Evolutionary conservation across 768 basidiomycete species (phyloP).

Genomic region (Tylopilus felleus): DNA sequence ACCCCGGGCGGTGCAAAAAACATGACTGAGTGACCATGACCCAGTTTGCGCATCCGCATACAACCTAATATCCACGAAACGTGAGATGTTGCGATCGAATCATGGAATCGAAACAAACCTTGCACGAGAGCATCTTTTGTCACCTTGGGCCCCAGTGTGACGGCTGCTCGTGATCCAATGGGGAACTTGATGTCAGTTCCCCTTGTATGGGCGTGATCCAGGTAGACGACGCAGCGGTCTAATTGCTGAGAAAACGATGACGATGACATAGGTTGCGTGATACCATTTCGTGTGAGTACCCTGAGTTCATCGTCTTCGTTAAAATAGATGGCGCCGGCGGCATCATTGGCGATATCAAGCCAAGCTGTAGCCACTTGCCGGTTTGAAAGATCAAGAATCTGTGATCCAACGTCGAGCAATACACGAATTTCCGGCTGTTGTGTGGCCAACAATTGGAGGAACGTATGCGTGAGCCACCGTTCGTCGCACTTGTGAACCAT

Average conservation of each 20-base stretch:
- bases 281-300: constrained; percentile 25
- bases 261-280: constrained; percentile 16
- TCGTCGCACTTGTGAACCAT: background rate
- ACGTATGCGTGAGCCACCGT: background rate
- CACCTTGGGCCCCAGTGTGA: constrained; percentile 29
- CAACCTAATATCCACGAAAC: constrained; percentile 41
- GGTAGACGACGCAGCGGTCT: constrained; percentile 32
- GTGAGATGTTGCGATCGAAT: background rate
- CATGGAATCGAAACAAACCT: constrained; percentile 24
- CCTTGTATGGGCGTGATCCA: constrained; percentile 16
- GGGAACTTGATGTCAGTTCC: constrained; percentile 38
- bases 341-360: constrained; percentile 27
- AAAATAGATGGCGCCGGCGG: constrained; percentile 14
- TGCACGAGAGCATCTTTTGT: constrained; percentile 34
- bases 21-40: constrained; percentile 42
- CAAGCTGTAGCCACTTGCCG: constrained; percentile 37
- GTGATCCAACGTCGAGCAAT: constrained; percentile 37
- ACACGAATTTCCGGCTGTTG: background rate
- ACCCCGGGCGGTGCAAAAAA: constrained; percentile 44
- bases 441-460: background rate
- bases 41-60: constrained; percentile 49
- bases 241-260: constrained; percentile 30
- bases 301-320: constrained; percentile 23
- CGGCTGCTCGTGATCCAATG: constrained; percentile 1
- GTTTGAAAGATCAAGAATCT: constrained; percentile 50